phyloP scores from a whole-genome alignment of 2,329 filamentous ascomycete genomes.

The Coccinonectria pachysandricola region DNA sequence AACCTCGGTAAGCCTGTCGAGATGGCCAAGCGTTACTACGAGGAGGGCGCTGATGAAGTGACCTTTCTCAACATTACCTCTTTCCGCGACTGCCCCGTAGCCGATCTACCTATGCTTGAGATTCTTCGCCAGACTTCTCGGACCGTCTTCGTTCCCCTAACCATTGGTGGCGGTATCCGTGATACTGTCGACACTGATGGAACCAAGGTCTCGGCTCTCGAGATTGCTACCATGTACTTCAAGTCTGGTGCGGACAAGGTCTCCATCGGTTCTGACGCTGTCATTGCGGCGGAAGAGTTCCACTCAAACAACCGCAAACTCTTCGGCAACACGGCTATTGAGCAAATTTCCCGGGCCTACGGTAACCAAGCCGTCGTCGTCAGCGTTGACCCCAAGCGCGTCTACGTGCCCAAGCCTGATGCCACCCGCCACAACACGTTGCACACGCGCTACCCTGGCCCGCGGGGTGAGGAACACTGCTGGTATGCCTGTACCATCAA shows the following conservation, averaged over 20 bases:
- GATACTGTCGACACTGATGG: constrained; percentile 87
- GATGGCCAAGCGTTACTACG: constrained; percentile 87
- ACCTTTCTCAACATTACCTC: constrained; percentile 98
- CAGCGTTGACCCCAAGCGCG: constrained; percentile 83
- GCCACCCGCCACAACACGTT: constrained; percentile 67
- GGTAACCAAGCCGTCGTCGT: constrained; percentile 96
- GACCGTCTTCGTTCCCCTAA: constrained; percentile 92
- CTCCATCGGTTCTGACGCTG: constrained; percentile 90
- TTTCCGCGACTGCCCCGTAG: constrained; percentile 88
- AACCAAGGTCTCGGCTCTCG: constrained; percentile 74
- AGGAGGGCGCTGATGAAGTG: constrained; percentile 91
- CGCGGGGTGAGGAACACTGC: constrained; percentile 68
- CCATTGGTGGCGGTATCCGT: constrained; percentile 88
- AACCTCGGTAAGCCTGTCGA: constrained; percentile 97
- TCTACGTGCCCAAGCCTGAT: constrained; percentile 67
- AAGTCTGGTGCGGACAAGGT: constrained; percentile 95
- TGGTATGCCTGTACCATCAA: constrained; percentile 99
- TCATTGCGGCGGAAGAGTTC: constrained; percentile 86
- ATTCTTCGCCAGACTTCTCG: constrained; percentile 76
- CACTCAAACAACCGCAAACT: constrained; percentile 59
- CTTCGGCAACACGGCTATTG: constrained; percentile 79
- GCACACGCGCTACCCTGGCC: constrained; percentile 57
- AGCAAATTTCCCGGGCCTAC: constrained; percentile 88
- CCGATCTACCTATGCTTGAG: constrained; percentile 92
- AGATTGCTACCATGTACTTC: constrained; percentile 96